A percentile compares a stretch with the other conserved stretches of the same genome.
Evolutionary conservation across 768 basidiomycete genomes (phyloP).

Genomic region (Lentinula detonsa): DNA sequence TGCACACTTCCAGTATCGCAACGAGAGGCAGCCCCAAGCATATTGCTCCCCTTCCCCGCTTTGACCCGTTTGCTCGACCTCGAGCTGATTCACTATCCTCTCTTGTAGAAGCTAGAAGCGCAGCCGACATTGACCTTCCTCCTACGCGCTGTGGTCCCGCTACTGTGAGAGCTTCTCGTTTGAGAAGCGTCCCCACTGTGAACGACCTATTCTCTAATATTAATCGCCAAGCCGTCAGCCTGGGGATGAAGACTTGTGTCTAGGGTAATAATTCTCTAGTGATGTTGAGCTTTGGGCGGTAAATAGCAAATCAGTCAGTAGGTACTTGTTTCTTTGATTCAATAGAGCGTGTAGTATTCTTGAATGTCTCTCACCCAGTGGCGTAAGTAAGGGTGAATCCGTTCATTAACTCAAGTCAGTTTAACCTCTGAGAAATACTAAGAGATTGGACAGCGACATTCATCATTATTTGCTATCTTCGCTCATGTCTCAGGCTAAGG

Average conservation of each 20-base stretch:
- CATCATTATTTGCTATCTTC: too few relatives aligned
- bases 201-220: neutral
- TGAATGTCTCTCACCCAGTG: too few relatives aligned
- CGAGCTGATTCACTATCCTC: conserved; percentile 23
- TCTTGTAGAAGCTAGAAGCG: conserved; percentile 8
- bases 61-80: conserved; percentile 18
- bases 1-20: neutral
- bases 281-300: too few relatives aligned
- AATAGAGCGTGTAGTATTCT: too few relatives aligned
- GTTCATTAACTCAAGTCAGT: too few relatives aligned
- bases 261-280: neutral
- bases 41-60: conserved; percentile 19
- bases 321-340: too few relatives aligned
- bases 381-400: too few relatives aligned
- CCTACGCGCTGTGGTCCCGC: neutral
- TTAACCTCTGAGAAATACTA: too few relatives aligned
- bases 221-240: neutral
- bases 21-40: conserved; percentile 4
- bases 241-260: neutral
- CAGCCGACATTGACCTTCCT: neutral
- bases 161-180: neutral
- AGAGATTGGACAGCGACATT: too few relatives aligned
- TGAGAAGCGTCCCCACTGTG: neutral
- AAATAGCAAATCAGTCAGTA: too few relatives aligned
- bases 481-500: too few relatives aligned